A percentile compares a stretch with the other conserved stretches of the same genome.
Evolutionary conservation across 2,329 filamentous ascomycete species (phyloP).

Genomic region (Pseudogymnoascus sp.): DNA sequence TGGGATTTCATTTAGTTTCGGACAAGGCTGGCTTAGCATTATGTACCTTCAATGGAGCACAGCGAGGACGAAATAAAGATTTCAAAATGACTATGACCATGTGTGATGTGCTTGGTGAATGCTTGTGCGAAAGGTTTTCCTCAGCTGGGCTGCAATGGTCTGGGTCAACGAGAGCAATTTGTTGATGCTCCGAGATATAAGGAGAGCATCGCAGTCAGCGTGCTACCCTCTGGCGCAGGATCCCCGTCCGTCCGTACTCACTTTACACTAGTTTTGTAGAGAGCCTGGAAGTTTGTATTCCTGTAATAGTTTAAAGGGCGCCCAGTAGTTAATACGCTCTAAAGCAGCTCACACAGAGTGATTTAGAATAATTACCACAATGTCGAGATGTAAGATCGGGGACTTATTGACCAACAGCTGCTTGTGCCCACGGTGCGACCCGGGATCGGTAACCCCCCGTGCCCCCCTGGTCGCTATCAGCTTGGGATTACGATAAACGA

Average conservation of each 20-base stretch:
- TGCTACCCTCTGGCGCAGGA: background rate
- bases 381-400: background rate
- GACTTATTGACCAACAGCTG: background rate
- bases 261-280: background rate
- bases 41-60: constrained; percentile 29
- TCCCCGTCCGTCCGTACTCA: background rate
- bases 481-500: constrained; percentile 3
- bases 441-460: background rate
- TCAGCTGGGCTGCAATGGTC: background rate
- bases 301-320: background rate
- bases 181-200: background rate
- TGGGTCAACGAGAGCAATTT: background rate
- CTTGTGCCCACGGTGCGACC: background rate
- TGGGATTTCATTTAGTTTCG: constrained; percentile 28
- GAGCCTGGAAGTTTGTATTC: background rate
- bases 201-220: background rate
- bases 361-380: background rate
- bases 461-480: constrained; percentile 1
- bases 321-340: too few relatives aligned
- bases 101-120: constrained; percentile 3
- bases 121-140: background rate
- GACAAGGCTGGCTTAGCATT: constrained; percentile 29
- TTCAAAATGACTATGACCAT: constrained; percentile 11
- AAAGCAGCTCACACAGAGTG: background rate
- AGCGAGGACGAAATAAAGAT: constrained; percentile 27